Conservation (phyloP, 208 protist genomes). For the Leishmania lainsoni region DNA sequence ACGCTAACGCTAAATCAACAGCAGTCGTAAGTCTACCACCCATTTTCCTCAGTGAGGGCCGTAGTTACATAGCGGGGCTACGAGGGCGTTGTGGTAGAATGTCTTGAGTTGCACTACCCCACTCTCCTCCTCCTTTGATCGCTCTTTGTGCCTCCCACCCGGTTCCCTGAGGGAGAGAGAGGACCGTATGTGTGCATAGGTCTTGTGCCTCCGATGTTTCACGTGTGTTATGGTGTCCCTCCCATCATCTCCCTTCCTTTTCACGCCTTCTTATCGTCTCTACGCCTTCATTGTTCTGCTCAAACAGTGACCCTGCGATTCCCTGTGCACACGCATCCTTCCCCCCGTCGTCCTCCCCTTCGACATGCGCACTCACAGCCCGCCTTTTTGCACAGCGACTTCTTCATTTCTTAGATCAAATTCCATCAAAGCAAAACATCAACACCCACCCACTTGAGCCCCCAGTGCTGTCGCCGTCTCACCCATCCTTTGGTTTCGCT, state of each 20-base stretch:
- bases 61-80: neutral
- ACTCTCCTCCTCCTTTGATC: neutral
- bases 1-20: neutral
- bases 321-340: neutral
- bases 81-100: neutral
- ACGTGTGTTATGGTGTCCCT: neutral
- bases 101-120: neutral
- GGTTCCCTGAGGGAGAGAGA: neutral
- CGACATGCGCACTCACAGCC: neutral
- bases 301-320: neutral
- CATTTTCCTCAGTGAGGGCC: neutral
- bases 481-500: neutral
- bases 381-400: neutral
- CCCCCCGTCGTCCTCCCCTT: neutral
- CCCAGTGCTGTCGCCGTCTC: neutral
- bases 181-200: neutral
- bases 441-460: neutral
- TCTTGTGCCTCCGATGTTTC: neutral
- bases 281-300: neutral
- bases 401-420: neutral
- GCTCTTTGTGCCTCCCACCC: neutral
- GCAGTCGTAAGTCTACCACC: neutral
- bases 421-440: neutral
- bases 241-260: neutral
- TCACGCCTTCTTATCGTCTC: neutral